These are phyloP conservation scores for Rhytidiadelphus loreus DNA, from an alignment of 225 moss, liverwort and hornwort genomes.

Conservation along the genomic window DNA sequence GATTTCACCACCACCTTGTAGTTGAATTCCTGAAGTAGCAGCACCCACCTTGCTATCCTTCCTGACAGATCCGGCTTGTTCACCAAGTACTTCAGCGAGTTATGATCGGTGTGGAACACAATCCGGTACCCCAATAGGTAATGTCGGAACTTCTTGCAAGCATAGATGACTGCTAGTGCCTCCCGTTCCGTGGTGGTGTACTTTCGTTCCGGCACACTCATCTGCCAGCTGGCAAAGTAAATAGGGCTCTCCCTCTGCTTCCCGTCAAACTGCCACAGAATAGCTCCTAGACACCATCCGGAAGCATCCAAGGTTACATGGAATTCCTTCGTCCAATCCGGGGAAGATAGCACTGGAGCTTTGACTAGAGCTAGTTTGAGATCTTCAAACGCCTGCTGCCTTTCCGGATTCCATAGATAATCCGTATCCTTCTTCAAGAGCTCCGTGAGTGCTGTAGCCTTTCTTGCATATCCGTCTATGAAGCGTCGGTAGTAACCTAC, in stretches of 20 bases:
- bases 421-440: neutral
- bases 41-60: too few species aligned
- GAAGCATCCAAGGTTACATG: neutral
- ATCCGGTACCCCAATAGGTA: too few species aligned
- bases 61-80: too few species aligned
- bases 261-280: rapidly evolving
- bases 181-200: rapidly evolving
- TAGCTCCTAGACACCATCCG: neutral
- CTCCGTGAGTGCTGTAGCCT: rapidly evolving
- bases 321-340: too few species aligned
- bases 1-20: rapidly evolving
- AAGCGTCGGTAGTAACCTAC: neutral
- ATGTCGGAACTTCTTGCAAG: too few species aligned
- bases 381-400: neutral
- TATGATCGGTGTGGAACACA: too few species aligned
- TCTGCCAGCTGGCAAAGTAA: neutral
- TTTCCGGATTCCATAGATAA: neutral
- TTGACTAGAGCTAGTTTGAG: rapidly evolving
- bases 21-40: too few species aligned
- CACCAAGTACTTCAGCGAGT: too few species aligned
- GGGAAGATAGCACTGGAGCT: rapidly evolving
- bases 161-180: too few species aligned
- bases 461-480: rapidly evolving
- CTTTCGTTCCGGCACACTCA: rapidly evolving
- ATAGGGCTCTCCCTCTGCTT: rapidly evolving